Percentiles rank a stretch among this genome's conserved stretches.
Evolutionary conservation across 2,329 filamentous ascomycete genomes (phyloP).

Genomic region (Diaporthe destruens): DNA sequence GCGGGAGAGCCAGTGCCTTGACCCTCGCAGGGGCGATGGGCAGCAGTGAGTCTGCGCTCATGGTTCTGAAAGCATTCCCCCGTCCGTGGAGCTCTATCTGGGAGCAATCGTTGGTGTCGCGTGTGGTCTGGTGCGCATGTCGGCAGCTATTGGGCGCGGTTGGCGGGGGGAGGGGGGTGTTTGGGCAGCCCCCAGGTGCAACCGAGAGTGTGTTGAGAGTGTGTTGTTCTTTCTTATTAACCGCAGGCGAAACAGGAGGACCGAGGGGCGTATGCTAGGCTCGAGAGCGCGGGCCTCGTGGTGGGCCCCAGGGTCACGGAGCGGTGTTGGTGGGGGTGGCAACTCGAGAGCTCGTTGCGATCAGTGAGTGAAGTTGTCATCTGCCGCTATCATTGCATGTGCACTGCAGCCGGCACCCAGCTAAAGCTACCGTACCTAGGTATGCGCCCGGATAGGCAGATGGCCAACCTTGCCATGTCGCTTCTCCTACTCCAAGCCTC

Average conservation of each 20-base stretch:
- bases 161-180: neutral
- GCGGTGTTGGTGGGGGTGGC: constrained; percentile 30
- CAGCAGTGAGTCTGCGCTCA: constrained; percentile 90
- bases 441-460: neutral
- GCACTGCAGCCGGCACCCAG: constrained; percentile 4
- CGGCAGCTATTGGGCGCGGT: constrained; percentile 1
- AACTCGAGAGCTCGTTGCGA: constrained; percentile 21
- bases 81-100: constrained; percentile 32
- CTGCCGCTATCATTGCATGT: constrained; percentile 19
- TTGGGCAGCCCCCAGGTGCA: constrained; percentile 13
- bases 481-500: neutral
- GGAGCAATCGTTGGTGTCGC: constrained; percentile 15
- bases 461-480: constrained; percentile 11
- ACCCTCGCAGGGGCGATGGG: constrained; percentile 93
- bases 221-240: neutral
- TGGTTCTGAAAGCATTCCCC: constrained; percentile 53
- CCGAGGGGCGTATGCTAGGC: constrained; percentile 13
- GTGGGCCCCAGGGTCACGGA: constrained; percentile 31
- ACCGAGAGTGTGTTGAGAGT: constrained; percentile 5
- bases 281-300: constrained; percentile 35
- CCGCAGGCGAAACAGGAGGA: neutral
- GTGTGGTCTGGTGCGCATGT: constrained; percentile 31
- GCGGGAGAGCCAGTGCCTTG: constrained; percentile 86
- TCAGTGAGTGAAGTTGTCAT: constrained; percentile 41
- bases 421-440: too few species aligned